phyloP scores from a whole-genome alignment of 2,329 filamentous ascomycete genomes.

The Monosporascus cannonballus region DNA sequence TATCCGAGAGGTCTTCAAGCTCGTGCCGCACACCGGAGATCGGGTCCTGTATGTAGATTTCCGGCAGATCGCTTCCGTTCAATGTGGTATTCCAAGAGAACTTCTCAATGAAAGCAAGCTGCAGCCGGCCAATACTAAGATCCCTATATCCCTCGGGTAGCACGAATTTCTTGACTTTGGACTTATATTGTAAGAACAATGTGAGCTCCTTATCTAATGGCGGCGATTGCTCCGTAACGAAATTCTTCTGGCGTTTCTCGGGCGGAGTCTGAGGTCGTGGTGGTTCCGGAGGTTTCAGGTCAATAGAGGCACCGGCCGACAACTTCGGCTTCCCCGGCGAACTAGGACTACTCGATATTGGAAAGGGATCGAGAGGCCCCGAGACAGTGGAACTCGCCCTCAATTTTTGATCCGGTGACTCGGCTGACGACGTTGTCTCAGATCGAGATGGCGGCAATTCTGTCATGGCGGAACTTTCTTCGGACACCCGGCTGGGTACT shows the following conservation, averaged over 20 bases:
- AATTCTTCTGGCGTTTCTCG: slow-evolving; percentile 46
- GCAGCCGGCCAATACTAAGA: slow-evolving; percentile 78
- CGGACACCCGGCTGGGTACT: slow-evolving; percentile 54
- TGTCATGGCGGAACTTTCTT: slow-evolving; percentile 41
- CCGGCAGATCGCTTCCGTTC: slow-evolving; percentile 85
- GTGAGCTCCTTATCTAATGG: slow-evolving; percentile 80
- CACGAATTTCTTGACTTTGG: slow-evolving; percentile 93
- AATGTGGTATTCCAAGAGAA: slow-evolving; percentile 98
- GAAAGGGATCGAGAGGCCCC: slow-evolving; percentile 48
- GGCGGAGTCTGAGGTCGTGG: slow-evolving; percentile 29
- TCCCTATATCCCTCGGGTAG: slow-evolving; percentile 78
- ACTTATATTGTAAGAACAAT: slow-evolving; percentile 92
- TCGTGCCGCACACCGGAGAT: slow-evolving; percentile 96
- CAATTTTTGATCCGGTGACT: slow-evolving; percentile 63
- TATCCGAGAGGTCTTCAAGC: slow-evolving; percentile 84
- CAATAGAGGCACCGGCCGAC: slow-evolving; percentile 10
- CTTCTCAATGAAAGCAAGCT: slow-evolving; percentile 97
- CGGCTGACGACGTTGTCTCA: slow-evolving; percentile 42
- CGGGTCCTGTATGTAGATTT: slow-evolving; percentile 96
- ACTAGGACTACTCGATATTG: slow-evolving; percentile 25
- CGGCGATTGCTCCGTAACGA: slow-evolving; percentile 59
- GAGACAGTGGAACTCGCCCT: slow-evolving; percentile 52
- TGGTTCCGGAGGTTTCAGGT: slow-evolving; percentile 10
- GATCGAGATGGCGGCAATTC: slow-evolving; percentile 21
- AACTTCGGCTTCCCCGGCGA: slow-evolving; percentile 22